Conservation (phyloP, 2,329 filamentous ascomycete genomes). For the Penicillium expansum region DNA sequence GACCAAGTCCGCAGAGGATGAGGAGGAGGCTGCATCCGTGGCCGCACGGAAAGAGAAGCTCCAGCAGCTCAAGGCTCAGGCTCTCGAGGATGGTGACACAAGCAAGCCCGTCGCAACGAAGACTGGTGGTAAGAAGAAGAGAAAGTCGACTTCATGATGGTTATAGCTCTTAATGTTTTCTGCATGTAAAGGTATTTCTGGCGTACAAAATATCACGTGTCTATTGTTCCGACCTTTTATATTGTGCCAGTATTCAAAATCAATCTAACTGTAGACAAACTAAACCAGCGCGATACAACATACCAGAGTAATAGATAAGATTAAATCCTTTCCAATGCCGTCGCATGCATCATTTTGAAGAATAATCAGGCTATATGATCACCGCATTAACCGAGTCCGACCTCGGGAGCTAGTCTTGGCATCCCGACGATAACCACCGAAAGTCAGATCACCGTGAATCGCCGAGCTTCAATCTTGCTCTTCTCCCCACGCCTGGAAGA, state of each 20-base stretch:
- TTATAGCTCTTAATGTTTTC: slow-evolving; percentile 30
- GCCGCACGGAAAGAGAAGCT: slow-evolving; percentile 49
- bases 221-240: slow-evolving; percentile 18
- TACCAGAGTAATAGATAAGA: neutral
- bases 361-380: slow-evolving; percentile 17
- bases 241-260: neutral
- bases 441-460: slow-evolving; percentile 26
- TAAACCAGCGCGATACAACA: neutral
- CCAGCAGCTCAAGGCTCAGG: slow-evolving; percentile 50
- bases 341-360: slow-evolving; percentile 3
- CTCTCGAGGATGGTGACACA: slow-evolving; percentile 42
- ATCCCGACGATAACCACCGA: slow-evolving; percentile 36
- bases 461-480: slow-evolving; percentile 24
- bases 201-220: slow-evolving; percentile 35
- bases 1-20: slow-evolving; percentile 36
- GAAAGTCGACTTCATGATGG: slow-evolving; percentile 39
- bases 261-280: neutral
- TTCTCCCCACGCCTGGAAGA: slow-evolving; percentile 12
- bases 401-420: slow-evolving; percentile 36
- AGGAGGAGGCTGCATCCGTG: slow-evolving; percentile 36
- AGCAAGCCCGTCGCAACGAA: slow-evolving; percentile 23
- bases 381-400: slow-evolving; percentile 37
- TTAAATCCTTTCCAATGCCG: neutral
- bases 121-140: slow-evolving; percentile 38
- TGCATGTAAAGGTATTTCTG: slow-evolving; percentile 34